Percentiles rank a stretch among this genome's conserved stretches.
Evolutionary conservation across 148 eudicot species (phyloP).

Genomic region (Cornus controversa): DNA sequence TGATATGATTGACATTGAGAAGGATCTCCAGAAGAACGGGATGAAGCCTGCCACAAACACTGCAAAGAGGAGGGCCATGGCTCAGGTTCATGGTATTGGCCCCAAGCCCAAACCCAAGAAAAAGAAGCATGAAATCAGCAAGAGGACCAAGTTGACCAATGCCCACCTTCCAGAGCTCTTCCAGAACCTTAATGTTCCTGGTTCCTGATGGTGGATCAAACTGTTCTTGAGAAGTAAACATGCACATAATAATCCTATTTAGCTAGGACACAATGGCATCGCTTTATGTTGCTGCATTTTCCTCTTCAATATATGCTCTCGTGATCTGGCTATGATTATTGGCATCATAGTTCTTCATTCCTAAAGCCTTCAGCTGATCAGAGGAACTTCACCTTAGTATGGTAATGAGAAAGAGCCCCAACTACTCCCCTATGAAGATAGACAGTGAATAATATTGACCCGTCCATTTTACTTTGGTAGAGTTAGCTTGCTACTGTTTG

Average conservation of each 20-base stretch:
- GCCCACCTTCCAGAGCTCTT: constrained; percentile 73
- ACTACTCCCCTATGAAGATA: no score
- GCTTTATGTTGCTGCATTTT: no score
- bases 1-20: constrained; percentile 72
- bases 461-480: no score
- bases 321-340: no score
- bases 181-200: constrained; percentile 19
- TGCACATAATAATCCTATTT: no score
- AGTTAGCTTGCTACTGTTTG: no score
- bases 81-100: constrained; percentile 39
- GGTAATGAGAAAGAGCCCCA: no score
- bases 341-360: not conserved
- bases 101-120: constrained; percentile 47
- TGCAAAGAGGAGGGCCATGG: constrained; percentile 54
- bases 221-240: no score
- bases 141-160: constrained; percentile 75
- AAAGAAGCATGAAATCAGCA: constrained; percentile 64
- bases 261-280: no score
- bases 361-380: not conserved
- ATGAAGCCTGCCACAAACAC: constrained; percentile 76
- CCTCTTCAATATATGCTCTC: no score
- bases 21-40: constrained; percentile 62
- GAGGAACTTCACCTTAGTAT: no score
- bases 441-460: no score
- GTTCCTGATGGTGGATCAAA: not conserved